These are phyloP conservation scores for Gaultheria prostrata DNA, from an alignment of 148 eudicot species.

Conservation along the genomic window DNA sequence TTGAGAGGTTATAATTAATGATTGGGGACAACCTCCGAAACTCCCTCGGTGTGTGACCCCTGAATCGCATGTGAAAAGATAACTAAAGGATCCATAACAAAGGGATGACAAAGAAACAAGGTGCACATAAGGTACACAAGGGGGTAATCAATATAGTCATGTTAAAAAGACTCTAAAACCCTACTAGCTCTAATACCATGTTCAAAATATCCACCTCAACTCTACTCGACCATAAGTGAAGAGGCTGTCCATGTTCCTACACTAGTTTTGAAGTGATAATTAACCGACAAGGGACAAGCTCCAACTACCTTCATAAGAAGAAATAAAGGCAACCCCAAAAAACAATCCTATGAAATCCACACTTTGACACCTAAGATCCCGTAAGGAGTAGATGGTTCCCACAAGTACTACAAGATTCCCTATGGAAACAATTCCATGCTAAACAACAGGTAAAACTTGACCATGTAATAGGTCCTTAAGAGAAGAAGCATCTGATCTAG, in stretches of 20 bases:
- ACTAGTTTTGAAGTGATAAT: neutral
- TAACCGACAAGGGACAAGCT: neutral
- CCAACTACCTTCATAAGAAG: neutral
- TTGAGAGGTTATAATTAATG: too few species aligned
- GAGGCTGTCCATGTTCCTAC: neutral
- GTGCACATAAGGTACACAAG: neutral
- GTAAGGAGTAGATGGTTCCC: too few species aligned
- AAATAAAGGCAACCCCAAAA: neutral
- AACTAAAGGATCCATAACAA: neutral
- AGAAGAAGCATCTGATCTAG: neutral
- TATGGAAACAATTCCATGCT: too few species aligned
- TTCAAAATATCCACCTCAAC: neutral
- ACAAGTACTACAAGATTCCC: too few species aligned
- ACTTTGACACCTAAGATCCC: too few species aligned
- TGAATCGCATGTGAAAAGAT: neutral
- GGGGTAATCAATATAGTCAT: neutral
- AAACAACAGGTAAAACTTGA: neutral
- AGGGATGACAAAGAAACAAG: neutral
- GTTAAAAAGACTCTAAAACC: neutral
- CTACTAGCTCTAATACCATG: neutral
- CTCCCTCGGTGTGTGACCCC: neutral
- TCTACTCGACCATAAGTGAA: neutral
- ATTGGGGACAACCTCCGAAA: neutral
- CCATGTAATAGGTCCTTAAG: neutral
- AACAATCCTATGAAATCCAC: too few species aligned